Base-by-base conservation (phyloP, 345 rosid genomes). In the Aquilaria sinensis region DNA sequence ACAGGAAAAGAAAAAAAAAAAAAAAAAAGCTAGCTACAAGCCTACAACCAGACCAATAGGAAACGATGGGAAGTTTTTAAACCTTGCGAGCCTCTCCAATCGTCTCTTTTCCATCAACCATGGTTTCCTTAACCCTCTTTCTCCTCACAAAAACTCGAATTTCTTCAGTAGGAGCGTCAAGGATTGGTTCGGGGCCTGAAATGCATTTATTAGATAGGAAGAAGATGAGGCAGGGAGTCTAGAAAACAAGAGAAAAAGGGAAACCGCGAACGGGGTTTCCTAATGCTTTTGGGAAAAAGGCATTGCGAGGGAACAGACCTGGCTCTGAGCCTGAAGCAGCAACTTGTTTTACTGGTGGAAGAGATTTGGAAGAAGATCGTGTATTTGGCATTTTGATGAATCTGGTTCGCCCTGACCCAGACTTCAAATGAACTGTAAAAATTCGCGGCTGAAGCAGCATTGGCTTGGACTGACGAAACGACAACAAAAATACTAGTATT, bases 111-210 rank as follows among this genome's bases (percentile, higher is more conserved):
- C 65, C 72, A 48, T 56, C 65, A 23, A 69, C 69, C 61, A 66
- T 43, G n/a, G 73, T 57, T 49, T 56, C 66, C 66, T 77, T 78
- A 52, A 67, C 75, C 69, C 81, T 80, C 74, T 76, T 87, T 71
- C 72, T 85, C 81, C 95, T 80, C 53, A 57, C 74, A 72, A 74
- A 79, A 54, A 78, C 87, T 33, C 82, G 85, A 60, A 64, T 29
- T 68, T 70, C 74, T 51, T 80, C 67, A 23, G 14, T n/a, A 47
- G 70, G 53, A 67, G 63, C 61, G 33, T 29, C 72, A 67, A 23
- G 12, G 3, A 62, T 73, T 70, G 68, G 41, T 66, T 53, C 65
- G 43, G 70, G 65, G 33, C 56, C 65, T 45, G 56, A 57, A 68
- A 61, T 30, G 9, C 41, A 32, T 8, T 33, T 15, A 32, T 31